Base-by-base conservation (phyloP, 352 stramenopile species). In the Globisporangium spinosum region DNA sequence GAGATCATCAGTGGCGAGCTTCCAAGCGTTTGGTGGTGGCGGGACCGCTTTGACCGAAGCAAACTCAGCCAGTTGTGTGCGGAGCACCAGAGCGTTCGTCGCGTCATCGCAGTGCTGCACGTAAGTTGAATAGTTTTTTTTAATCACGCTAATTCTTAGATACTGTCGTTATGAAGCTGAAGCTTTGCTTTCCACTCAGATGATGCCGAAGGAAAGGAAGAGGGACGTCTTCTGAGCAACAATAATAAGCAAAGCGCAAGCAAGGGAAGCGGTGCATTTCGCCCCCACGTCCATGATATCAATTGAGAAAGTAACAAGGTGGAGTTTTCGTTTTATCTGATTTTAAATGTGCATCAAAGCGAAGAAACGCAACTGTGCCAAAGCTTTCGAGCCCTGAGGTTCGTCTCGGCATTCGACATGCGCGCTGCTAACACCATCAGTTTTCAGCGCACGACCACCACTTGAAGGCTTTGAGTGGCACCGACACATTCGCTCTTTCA, bases 321-420 rank as follows among this genome's bases (percentile, higher is more conserved):
- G 51, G 7, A 29, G 22, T 57, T 27, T 34, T 17, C 9, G 13
- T 58, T 29, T 58, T 35, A 29, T 29, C 27, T 29, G 51, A 35
- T 58, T 20, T 58, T 32, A 34, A 57, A 32, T 22, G 27, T 35
- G 51, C 51, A 58, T 58, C 51, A 17, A 57, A 57, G 51, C 51
- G 40, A 49, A 49, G 13, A 58, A 35, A 58, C 51, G 22, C 23
- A 25, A n/a, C 51, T 5, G 22, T 9, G 13, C 20, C 17, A 5
- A 12, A n/a, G 12, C 3, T 15, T 10, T 12, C 10, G 12, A 20
- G 2, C 7, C 32, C 12, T 32, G 1, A 35, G 9, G 32, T 35
- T 35, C 32, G 0, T 35, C 23, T 34, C 13, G 2, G 22, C 22
- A 20, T 27, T 57, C 22, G 51, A n/a, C 17, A 32, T 57, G 22